Conservation (phyloP, 768 basidiomycete genomes). For the Xerocomus spinulosus region DNA sequence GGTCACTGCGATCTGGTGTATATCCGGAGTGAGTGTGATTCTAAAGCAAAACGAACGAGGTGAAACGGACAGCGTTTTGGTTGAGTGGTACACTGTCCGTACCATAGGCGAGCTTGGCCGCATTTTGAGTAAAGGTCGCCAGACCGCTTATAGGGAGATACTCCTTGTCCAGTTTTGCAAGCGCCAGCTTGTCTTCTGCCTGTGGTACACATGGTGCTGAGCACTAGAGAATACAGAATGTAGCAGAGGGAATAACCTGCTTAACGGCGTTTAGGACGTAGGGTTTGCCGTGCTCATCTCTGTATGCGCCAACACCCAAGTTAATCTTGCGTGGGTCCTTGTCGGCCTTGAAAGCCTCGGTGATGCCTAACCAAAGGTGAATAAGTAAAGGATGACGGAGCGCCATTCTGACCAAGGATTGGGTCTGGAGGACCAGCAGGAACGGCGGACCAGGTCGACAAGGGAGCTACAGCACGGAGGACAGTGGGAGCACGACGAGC, state of each 20-base stretch:
- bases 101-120: slow-evolving; percentile 90
- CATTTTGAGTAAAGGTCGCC: slow-evolving; percentile 76
- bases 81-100: slow-evolving; percentile 68
- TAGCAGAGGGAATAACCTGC: slow-evolving; percentile 49
- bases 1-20: slow-evolving; percentile 69
- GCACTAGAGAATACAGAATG: neutral
- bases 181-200: slow-evolving; percentile 73
- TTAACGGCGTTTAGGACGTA: slow-evolving; percentile 87
- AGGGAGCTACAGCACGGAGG: slow-evolving; percentile 35
- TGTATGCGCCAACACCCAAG: slow-evolving; percentile 94
- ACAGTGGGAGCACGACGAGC: slow-evolving; percentile 47
- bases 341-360: slow-evolving; percentile 97
- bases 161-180: slow-evolving; percentile 81
- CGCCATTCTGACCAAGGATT: slow-evolving; percentile 65
- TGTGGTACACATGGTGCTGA: slow-evolving; percentile 25
- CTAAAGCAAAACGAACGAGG: neutral
- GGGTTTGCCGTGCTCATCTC: slow-evolving; percentile 92
- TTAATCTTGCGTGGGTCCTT: slow-evolving; percentile 91
- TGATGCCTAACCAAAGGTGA: slow-evolving; percentile 55
- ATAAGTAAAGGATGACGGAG: neutral
- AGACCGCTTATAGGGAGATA: slow-evolving; percentile 95
- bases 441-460: slow-evolving; percentile 79
- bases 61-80: slow-evolving; percentile 61
- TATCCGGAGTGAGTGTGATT: neutral
- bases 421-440: slow-evolving; percentile 88